Percentiles rank a stretch among this genome's conserved stretches.
phyloP scores from a whole-genome alignment of 1,284 basidiomycete genomes.

The Sparassis latifolia region DNA sequence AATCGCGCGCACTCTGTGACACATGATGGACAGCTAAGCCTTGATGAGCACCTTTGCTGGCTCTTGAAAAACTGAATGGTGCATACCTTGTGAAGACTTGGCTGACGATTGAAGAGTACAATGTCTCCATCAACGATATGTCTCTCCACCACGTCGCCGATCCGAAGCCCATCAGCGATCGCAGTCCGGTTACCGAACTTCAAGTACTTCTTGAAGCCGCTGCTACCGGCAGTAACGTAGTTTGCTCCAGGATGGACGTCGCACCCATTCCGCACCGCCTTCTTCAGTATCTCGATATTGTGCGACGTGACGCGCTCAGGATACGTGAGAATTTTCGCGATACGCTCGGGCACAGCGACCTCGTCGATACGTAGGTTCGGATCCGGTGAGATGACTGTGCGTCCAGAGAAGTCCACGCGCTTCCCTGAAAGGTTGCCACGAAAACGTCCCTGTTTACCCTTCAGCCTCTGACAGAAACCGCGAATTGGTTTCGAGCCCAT shows the following conservation, averaged over 20 bases:
- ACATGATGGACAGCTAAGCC: conserved; percentile 93
- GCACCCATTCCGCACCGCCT: conserved; percentile 84
- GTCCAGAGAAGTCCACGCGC: conserved; percentile 97
- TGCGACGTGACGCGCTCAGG: conserved; percentile 93
- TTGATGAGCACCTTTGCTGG: conserved; percentile 10
- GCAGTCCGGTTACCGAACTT: conserved; percentile 74
- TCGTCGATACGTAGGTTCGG: conserved; percentile 98
- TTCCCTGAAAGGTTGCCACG: conserved; percentile 98
- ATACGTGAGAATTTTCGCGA: conserved; percentile 94
- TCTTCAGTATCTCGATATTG: conserved; percentile 78
- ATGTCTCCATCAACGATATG: conserved; percentile 97
- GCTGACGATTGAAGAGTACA: conserved; percentile 98
- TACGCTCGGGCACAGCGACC: conserved; percentile 94
- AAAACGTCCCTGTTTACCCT: conserved; percentile 99
- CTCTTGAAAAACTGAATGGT: background rate
- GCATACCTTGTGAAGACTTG: conserved; percentile 87
- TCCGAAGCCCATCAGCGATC: conserved; percentile 71
- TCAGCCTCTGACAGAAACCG: conserved; percentile 96
- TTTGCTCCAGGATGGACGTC: conserved; percentile 96
- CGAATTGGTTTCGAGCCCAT: conserved; percentile 88
- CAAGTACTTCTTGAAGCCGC: conserved; percentile 80
- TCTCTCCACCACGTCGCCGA: conserved; percentile 90
- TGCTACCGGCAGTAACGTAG: conserved; percentile 78
- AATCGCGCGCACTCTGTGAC: conserved; percentile 68
- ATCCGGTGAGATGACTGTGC: conserved; percentile 98